A percentile compares a stretch with the other conserved stretches of the same genome.
These are phyloP conservation scores for Hypoxylon sp. DNA, from an alignment of 2,329 filamentous ascomycete genomes.

Conservation along the genomic window DNA sequence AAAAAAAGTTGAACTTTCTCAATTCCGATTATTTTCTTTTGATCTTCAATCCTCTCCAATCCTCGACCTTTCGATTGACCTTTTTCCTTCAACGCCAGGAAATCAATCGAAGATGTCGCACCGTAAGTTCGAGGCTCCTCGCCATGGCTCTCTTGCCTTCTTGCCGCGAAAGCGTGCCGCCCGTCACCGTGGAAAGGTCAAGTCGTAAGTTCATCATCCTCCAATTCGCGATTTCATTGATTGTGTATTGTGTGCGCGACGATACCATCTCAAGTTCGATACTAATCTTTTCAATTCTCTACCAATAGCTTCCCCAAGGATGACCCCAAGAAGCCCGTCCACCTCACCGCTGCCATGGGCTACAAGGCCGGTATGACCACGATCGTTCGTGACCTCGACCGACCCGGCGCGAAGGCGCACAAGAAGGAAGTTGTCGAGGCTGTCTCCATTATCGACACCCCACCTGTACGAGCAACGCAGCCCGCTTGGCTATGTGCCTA, in stretches of 20 bases:
- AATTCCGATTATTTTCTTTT: slow-evolving; percentile 36
- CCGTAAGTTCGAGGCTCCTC: slow-evolving; percentile 80
- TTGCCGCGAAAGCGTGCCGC: slow-evolving; percentile 91
- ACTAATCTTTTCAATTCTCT: slow-evolving; percentile 35
- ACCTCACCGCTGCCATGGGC: slow-evolving; percentile 97
- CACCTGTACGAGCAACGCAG: slow-evolving; percentile 91
- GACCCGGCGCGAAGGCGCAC: slow-evolving; percentile 98
- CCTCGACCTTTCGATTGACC: slow-evolving; percentile 44
- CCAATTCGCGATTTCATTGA: no score
- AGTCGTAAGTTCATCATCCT: slow-evolving; percentile 75
- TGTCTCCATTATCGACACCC: slow-evolving; percentile 87
- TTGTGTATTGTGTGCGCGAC: no score
- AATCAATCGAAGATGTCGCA: slow-evolving; percentile 56
- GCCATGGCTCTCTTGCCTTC: slow-evolving; percentile 92
- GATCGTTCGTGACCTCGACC: slow-evolving; percentile 98
- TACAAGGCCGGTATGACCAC: slow-evolving; percentile 99
- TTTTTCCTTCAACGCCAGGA: slow-evolving; percentile 47
- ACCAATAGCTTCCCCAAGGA: slow-evolving; percentile 93
- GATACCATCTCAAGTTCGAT: slow-evolving; percentile 34
- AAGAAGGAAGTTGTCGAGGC: slow-evolving; percentile 98
- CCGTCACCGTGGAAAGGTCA: slow-evolving; percentile 96
- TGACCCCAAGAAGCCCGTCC: slow-evolving; percentile 99
- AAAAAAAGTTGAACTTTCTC: slow-evolving; percentile 40
- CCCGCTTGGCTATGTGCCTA: slow-evolving; percentile 79
- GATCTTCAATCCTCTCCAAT: slow-evolving; percentile 40